phyloP scores from a whole-genome alignment of 805 yeast genomes.

The Blastobotrys parvus region DNA sequence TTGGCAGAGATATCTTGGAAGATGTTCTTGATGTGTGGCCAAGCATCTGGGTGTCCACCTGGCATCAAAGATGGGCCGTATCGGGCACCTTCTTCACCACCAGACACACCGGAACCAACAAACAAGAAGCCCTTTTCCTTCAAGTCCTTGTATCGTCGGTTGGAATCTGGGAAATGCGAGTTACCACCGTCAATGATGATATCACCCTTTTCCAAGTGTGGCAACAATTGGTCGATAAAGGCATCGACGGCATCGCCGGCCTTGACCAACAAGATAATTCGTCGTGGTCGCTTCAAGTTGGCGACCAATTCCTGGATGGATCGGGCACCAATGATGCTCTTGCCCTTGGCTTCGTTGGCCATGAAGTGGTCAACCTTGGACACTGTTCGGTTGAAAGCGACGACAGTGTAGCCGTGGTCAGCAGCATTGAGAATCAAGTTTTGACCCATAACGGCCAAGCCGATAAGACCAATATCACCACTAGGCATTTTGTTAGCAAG shows the following conservation, averaged over 20 bases:
- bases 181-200: conserved; percentile 99
- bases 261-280: conserved; percentile 87
- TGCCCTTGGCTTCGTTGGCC: conserved; percentile 90
- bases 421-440: conserved; percentile 96
- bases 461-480: conserved; percentile 89
- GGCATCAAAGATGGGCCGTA: conserved; percentile 99
- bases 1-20: conserved; percentile 96
- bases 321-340: conserved; percentile 90
- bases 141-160: conserved; percentile 91
- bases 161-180: conserved; percentile 98
- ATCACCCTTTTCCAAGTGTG: conserved; percentile 91
- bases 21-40: conserved; percentile 97
- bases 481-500: not conserved
- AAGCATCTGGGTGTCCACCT: conserved; percentile 96
- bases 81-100: conserved; percentile 99
- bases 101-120: conserved; percentile 99
- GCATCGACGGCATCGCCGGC: conserved; percentile 94
- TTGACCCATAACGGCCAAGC: conserved; percentile 98
- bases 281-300: conserved; percentile 94
- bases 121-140: conserved; percentile 79
- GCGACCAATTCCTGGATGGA: conserved; percentile 81
- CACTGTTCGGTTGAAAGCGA: conserved; percentile 96
- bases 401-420: conserved; percentile 97
- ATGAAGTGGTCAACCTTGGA: conserved; percentile 92
- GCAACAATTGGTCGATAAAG: conserved; percentile 80